Conservation (phyloP, 257 asterid species). For the Fraxinus cuspidata region DNA sequence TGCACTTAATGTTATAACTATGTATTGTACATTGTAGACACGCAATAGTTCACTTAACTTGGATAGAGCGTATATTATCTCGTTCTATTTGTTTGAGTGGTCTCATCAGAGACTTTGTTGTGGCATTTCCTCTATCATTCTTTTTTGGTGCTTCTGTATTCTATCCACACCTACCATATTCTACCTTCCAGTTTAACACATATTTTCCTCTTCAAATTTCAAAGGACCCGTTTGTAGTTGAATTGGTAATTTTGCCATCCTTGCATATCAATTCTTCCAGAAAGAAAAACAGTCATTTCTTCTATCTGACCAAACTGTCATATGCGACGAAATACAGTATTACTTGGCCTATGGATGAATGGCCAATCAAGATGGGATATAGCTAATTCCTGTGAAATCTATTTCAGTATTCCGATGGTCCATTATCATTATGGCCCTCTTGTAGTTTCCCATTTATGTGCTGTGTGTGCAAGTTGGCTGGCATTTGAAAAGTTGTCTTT, state of each 20-base stretch:
- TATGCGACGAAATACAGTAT: neutral
- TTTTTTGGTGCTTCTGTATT: neutral
- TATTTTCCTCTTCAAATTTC: neutral
- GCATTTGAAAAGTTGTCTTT: neutral
- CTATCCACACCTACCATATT: neutral
- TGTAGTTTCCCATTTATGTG: neutral
- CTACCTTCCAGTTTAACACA: neutral
- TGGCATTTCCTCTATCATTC: neutral
- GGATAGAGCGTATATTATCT: neutral
- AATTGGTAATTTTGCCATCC: neutral
- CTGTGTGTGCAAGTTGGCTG: neutral
- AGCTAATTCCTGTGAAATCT: neutral
- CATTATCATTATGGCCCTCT: neutral
- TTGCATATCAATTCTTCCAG: neutral
- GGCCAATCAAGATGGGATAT: neutral
- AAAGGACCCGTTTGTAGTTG: neutral
- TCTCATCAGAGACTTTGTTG: neutral
- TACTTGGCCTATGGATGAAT: neutral
- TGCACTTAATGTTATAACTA: neutral
- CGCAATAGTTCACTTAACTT: neutral
- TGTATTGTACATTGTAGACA: neutral
- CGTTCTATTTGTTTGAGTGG: neutral
- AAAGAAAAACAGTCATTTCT: neutral
- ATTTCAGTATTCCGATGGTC: too few relatives aligned
- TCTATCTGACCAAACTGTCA: neutral